A percentile compares a stretch with the other conserved stretches of the same genome.
Conservation (phyloP, 2,329 filamentous ascomycete species). For the Incumbomyces lentus region DNA sequence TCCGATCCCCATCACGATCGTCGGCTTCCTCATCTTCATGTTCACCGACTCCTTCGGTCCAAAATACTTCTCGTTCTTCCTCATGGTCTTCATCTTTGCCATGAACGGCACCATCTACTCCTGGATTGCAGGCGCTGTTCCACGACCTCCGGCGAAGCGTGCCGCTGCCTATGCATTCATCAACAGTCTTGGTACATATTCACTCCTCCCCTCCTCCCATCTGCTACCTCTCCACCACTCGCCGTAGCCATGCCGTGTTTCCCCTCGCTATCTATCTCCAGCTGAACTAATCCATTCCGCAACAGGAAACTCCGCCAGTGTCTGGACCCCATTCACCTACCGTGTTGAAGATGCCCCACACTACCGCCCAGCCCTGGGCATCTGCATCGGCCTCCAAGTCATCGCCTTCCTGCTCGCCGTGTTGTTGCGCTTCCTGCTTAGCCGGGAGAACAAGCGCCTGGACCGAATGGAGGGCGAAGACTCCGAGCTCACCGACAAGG, state of each 20-base stretch:
- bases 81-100: conserved; percentile 46
- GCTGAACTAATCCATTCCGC: too few species aligned
- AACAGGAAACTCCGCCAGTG: conserved; percentile 37
- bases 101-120: conserved; percentile 41
- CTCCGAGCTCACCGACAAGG: conserved; percentile 34
- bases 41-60: conserved; percentile 41
- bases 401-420: conserved; percentile 27
- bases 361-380: conserved; percentile 33
- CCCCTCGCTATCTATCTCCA: not conserved
- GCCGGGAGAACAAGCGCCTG: conserved; percentile 39
- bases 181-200: conserved; percentile 37
- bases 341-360: conserved; percentile 28
- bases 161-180: conserved; percentile 46
- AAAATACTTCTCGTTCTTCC: conserved; percentile 46
- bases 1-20: conserved; percentile 42
- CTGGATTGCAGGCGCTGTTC: conserved; percentile 43
- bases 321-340: conserved; percentile 45
- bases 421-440: conserved; percentile 29
- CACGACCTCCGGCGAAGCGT: conserved; percentile 45
- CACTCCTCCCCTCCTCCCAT: not conserved
- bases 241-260: too few species aligned
- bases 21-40: conserved; percentile 47
- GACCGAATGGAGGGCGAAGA: conserved; percentile 41
- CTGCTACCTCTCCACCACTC: too few species aligned
- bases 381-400: conserved; percentile 31